Evolutionary conservation across 306 rosid genomes (phyloP), one percentile per base, ranked within the genome.

Genomic region (Pachyrhizus erosus): DNA sequence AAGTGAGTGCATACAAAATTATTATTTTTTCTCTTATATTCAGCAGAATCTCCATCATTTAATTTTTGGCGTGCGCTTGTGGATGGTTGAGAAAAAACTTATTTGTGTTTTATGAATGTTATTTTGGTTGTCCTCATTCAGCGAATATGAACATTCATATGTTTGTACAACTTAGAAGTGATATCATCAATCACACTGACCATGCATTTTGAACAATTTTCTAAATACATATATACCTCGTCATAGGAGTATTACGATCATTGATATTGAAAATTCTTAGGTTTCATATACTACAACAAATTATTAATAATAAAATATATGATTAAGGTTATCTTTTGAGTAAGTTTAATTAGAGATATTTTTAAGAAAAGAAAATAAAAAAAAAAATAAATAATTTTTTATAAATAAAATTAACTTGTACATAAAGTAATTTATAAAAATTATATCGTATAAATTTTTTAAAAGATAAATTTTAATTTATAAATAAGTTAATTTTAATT

Each of bases 181-280:
- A 73, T 54, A 73, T 73, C 66, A 73, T 54, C 51, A 13, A 75
- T 75, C 55, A 57, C 70, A 34, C 13, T 12, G 0, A 23, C 11
- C 18, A 70, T 45, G 58, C 61, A 57, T 57, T 45, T 14, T 45
- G 14, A 27, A 71, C 24, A 5, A 40, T 20, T 20, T 69, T 66
- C n/a, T 17, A 54, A 13, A 68, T 67, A 18, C 8, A 18, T 14
- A 64, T 3, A 8, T 33, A 33, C 4, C 37, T 33, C 37, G 42
- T 7, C 8, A 7, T 2, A 70, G 12, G 60, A 3, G 9, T 42
- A 46, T 46, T 61, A 46, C 13, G 6, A 10, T 69, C 12, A 65
- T 27, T 24, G 17, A 27, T 13, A 27, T 61, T 27, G 10, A 27
- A 61, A 13, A 13, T 27, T 61, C 10, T 4, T 61, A 26, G 20